Evolutionary conservation across 2,329 filamentous ascomycete genomes (phyloP).

Genomic region (Aspergillus candidus): DNA sequence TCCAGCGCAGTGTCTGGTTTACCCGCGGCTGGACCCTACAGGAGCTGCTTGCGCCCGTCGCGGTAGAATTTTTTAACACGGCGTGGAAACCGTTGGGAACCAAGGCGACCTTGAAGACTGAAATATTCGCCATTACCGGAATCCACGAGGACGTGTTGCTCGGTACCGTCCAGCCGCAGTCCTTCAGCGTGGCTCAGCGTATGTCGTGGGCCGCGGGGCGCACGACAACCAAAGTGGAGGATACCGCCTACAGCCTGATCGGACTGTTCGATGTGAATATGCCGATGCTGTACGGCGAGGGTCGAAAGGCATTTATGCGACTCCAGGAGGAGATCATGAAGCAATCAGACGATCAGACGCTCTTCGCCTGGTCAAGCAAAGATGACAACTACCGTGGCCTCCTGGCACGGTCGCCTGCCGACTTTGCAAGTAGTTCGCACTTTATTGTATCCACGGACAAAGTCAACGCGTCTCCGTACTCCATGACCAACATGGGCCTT

Average conservation of each 20-base stretch:
- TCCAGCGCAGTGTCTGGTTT: conserved; percentile 8
- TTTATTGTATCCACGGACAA: neutral
- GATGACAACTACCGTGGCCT: neutral
- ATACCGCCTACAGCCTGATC: conserved; percentile 25
- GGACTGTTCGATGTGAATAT: conserved; percentile 25
- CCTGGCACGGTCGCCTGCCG: neutral
- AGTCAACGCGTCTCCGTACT: conserved; percentile 5
- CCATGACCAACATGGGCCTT: conserved; percentile 15
- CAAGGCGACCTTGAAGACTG: neutral
- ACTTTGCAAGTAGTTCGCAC: neutral
- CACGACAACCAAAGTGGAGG: conserved; percentile 18
- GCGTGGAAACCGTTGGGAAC: neutral
- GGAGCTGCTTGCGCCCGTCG: conserved; percentile 9
- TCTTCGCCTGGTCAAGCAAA: neutral
- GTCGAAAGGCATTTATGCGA: conserved; percentile 18
- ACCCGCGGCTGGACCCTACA: conserved; percentile 15
- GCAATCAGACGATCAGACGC: conserved; percentile 17
- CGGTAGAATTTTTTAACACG: conserved; percentile 3
- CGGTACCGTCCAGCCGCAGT: neutral
- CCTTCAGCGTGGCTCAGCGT: conserved; percentile 7
- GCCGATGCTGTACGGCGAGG: conserved; percentile 23
- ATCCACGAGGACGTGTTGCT: conserved; percentile 6
- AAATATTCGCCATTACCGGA: conserved; percentile 4
- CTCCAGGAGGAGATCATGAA: conserved; percentile 28
- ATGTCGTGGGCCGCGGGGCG: conserved; percentile 25